Base-by-base conservation (phyloP, 2,329 filamentous ascomycete genomes). In the Aureobasidium mangrovei region DNA sequence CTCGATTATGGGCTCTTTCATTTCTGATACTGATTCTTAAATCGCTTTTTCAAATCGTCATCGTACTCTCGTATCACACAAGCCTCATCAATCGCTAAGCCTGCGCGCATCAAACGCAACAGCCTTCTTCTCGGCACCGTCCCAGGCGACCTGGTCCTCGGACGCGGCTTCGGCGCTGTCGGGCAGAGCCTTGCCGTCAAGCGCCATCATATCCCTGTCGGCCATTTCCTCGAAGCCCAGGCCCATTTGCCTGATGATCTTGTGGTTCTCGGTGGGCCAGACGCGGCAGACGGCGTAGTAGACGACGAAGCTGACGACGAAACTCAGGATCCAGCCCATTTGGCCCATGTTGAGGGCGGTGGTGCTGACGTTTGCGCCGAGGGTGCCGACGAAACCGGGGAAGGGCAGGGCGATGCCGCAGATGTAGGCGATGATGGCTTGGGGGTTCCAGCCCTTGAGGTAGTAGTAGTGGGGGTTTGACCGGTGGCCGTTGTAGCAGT, bases 311-410 rank as follows among this genome's bases (percentile, higher is more conserved):
- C 77, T 79, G 0, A 66, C 69, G 4, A 75, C 69, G 61, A 85
- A 85, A 0, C 81, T 82, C 42, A 84, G 71, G 39, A 85, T 62
- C 81, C 81, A 85, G 7, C 82, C 81, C 60, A 85, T 80, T 24
- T 77, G 74, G 0, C 76, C 77, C 0, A 70, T 67, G 4, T 70
- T 61, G 1, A 60, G 63, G 2, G 67, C 70, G 0, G 61, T 55
- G 7, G 60, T 52, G 33, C 61, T 63, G 27, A 74, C 70, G 7
- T 54, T 60, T 0, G 65, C 56, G 24, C 73, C 73, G 31, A 75
- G 67, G 1, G 63, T 65, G 10, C 72, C 66, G 26, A 74, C 69
- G 58, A 84, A 72, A 0, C 80, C 81, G 0, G 80, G 80, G 4
- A 84, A 63, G 26, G 74, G 76, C 0, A 81, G 78, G 0, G 69